Conservation (phyloP, 1,139 yeast species). For the Nakaseomyces uthaithaninus region DNA sequence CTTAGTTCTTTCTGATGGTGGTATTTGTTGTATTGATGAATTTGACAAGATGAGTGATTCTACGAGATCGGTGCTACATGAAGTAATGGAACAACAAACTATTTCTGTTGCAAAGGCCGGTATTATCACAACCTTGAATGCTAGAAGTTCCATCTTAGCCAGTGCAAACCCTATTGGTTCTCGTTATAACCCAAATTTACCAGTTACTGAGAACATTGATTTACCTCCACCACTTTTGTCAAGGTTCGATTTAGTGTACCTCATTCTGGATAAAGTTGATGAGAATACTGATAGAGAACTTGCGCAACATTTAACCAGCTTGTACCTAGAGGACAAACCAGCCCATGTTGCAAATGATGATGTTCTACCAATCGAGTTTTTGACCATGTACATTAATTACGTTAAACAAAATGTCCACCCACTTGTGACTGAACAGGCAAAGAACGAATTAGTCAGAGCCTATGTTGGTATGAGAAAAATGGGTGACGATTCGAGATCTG, state of each 20-base stretch:
- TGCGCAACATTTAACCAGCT: constrained; percentile 82
- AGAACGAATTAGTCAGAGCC: constrained; percentile 75
- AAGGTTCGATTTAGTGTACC: constrained; percentile 87
- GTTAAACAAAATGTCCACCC: constrained; percentile 82
- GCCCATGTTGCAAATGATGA: constrained; percentile 57
- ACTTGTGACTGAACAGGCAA: constrained; percentile 67
- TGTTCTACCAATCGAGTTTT: constrained; percentile 75
- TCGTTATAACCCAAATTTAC: constrained; percentile 82
- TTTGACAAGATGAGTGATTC: constrained; percentile 96
- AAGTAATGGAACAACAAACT: constrained; percentile 99
- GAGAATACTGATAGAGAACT: constrained; percentile 74
- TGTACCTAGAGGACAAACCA: constrained; percentile 86
- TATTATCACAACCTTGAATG: constrained; percentile 90
- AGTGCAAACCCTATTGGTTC: constrained; percentile 98
- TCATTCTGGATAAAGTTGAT: constrained; percentile 87
- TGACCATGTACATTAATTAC: constrained; percentile 82
- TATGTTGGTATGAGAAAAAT: constrained; percentile 91
- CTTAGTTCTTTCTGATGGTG: constrained; percentile 91
- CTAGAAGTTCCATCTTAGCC: constrained; percentile 90
- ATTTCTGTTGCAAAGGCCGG: constrained; percentile 98
- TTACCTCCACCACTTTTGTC: constrained; percentile 93
- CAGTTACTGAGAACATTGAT: constrained; percentile 92
- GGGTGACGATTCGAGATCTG: constrained; percentile 82
- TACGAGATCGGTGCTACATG: constrained; percentile 91
- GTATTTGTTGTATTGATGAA: constrained; percentile 97